These are phyloP conservation scores for Paraurostyla sp. DNA, from an alignment of 73 alveolate species.

Conservation along the genomic window DNA sequence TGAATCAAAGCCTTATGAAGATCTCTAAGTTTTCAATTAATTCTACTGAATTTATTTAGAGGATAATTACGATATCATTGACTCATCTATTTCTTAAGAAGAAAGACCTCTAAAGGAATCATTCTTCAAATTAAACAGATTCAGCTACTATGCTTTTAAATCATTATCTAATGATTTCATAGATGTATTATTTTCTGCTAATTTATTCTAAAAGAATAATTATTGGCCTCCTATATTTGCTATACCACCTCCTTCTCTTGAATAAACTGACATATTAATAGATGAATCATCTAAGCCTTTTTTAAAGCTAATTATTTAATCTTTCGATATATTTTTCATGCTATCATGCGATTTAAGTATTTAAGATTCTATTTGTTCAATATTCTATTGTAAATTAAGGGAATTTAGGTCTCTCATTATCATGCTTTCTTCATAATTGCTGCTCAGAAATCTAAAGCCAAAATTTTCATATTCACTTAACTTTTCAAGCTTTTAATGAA, in stretches of 20 bases:
- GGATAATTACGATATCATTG: background rate
- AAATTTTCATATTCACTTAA: too few species aligned
- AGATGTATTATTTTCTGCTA: background rate
- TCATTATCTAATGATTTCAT: background rate
- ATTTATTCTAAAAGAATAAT: background rate
- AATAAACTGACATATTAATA: background rate
- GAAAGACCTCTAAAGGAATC: conserved; percentile 35
- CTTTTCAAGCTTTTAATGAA: background rate
- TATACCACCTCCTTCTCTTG: background rate
- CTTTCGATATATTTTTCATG: conserved; percentile 36
- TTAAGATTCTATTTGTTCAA: background rate
- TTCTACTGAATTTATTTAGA: background rate
- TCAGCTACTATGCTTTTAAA: background rate
- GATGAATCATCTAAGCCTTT: conserved; percentile 20
- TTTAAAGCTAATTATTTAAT: background rate
- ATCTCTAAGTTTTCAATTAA: background rate
- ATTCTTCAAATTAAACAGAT: conserved; percentile 2
- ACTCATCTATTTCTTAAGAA: conserved; percentile 12
- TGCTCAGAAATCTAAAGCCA: conserved; percentile 30
- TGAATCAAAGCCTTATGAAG: conserved; percentile 29
- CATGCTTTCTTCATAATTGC: conserved; percentile 6
- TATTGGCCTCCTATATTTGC: background rate
- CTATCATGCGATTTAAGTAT: background rate
- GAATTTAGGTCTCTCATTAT: background rate
- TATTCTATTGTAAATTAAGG: background rate